Evolutionary conservation across 1,284 basidiomycete genomes (phyloP).

Genomic region (Baeospora myosura): DNA sequence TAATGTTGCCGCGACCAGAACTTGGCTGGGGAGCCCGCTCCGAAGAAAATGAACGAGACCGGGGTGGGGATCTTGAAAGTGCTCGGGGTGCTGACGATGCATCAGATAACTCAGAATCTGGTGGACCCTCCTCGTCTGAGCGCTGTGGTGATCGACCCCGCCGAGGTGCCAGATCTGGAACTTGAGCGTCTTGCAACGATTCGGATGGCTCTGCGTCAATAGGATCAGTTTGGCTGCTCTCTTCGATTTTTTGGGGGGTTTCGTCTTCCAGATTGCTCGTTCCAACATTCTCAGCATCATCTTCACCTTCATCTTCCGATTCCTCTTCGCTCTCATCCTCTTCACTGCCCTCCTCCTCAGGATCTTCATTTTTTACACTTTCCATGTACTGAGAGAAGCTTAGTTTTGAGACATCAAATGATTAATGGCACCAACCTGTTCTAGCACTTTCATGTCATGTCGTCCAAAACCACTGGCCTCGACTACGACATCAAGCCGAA

Average conservation of each 20-base stretch:
- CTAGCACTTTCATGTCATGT: conserved; percentile 74
- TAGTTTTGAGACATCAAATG: conserved; percentile 12
- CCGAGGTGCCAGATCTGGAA: too few relatives aligned
- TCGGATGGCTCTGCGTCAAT: conserved; percentile 17
- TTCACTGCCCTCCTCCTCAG: conserved; percentile 19
- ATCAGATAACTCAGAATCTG: conserved; percentile 14
- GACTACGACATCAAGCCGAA: conserved; percentile 82
- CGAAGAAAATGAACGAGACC: conserved; percentile 36
- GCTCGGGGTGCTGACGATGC: conserved; percentile 15
- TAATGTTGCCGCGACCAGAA: too few relatives aligned
- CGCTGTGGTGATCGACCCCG: too few relatives aligned
- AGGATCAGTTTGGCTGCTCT: too few relatives aligned
- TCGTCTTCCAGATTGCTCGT: conserved; percentile 22
- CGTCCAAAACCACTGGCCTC: conserved; percentile 87
- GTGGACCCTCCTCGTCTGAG: conserved; percentile 31
- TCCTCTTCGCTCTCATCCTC: conserved; percentile 22
- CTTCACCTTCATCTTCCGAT: conserved; percentile 18
- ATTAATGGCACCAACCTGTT: conserved; percentile 54
- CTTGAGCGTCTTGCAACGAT: conserved; percentile 19
- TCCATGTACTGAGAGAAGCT: conserved; percentile 52
- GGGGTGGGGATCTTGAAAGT: conserved; percentile 38
- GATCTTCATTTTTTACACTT: conserved; percentile 40
- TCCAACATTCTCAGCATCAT: conserved; percentile 23
- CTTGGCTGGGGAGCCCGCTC: not conserved
- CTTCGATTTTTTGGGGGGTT: conserved; percentile 18